These are phyloP conservation scores for Marasmius oreades DNA, from an alignment of 1,284 basidiomycete species.

Conservation along the genomic window DNA sequence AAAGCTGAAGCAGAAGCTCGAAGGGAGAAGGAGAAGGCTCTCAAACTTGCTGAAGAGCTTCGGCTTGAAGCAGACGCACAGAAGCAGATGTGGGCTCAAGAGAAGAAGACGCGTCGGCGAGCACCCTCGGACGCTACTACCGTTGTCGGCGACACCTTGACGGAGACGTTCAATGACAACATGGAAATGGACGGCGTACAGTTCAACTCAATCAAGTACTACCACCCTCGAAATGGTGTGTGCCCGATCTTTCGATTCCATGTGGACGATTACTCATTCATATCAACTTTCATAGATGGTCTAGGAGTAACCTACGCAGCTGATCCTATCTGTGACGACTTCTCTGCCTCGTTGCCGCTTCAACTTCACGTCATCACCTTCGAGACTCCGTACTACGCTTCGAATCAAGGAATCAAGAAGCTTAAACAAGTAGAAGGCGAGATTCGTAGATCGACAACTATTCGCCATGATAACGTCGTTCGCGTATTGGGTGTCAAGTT, in stretches of 20 bases:
- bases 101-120: constrained; percentile 37
- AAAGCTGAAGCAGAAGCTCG: constrained; percentile 51
- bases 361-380: constrained; percentile 67
- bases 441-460: constrained; percentile 51
- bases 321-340: constrained; percentile 66
- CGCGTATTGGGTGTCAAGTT: constrained; percentile 65
- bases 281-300: constrained; percentile 36
- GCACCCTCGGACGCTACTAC: constrained; percentile 68
- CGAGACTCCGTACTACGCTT: constrained; percentile 61
- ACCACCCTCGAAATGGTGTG: constrained; percentile 62
- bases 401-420: constrained; percentile 66
- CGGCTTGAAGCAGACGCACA: constrained; percentile 60
- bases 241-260: constrained; percentile 11
- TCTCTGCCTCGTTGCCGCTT: constrained; percentile 50
- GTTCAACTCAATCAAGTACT: constrained; percentile 66
- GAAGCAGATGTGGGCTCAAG: constrained; percentile 46
- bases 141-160: constrained; percentile 52
- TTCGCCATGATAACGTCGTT: constrained; percentile 61
- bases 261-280: not conserved
- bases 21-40: constrained; percentile 41
- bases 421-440: constrained; percentile 63
- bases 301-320: constrained; percentile 66
- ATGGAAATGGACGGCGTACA: constrained; percentile 54
- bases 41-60: constrained; percentile 48
- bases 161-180: constrained; percentile 56